Conservation (phyloP, 306 rosid genomes). For the Cicer bijugum region DNA sequence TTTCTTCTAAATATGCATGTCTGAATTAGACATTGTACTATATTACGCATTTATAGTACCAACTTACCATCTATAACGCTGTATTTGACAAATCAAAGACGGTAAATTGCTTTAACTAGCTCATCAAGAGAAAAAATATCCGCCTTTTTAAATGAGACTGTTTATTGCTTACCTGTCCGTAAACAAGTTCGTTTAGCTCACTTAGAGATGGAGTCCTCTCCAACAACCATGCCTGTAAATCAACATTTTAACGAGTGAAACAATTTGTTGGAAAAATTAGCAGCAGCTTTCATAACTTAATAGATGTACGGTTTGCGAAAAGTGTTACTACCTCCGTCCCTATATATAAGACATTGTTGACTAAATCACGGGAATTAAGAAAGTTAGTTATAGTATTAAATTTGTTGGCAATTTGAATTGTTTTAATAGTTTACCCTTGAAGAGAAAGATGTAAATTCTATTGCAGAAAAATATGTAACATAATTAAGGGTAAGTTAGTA, state of each 20-base stretch:
- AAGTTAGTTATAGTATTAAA: too few relatives aligned
- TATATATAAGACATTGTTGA: too few relatives aligned
- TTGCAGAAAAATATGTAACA: too few relatives aligned
- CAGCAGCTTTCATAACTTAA: slow-evolving; percentile 12
- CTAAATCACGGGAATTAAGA: too few relatives aligned
- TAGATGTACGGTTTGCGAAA: slow-evolving; percentile 16
- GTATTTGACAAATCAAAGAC: slow-evolving; percentile 44
- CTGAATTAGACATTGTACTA: not conserved
- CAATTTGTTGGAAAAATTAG: slow-evolving; percentile 25
- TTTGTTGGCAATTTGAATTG: too few relatives aligned
- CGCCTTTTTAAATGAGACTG: slow-evolving; percentile 30
- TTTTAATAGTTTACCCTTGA: too few relatives aligned
- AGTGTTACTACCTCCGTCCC: slow-evolving; percentile 1
- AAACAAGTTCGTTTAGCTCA: slow-evolving; percentile 87
- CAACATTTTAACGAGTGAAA: slow-evolving; percentile 50
- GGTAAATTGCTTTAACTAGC: slow-evolving; percentile 24
- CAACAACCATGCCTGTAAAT: slow-evolving; percentile 75
- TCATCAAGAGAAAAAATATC: slow-evolving; percentile 28
- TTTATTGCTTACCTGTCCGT: slow-evolving; percentile 76
- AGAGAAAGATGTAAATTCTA: too few relatives aligned
- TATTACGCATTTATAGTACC: not conserved
- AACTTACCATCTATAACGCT: slow-evolving; percentile 14
- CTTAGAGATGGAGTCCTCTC: slow-evolving; percentile 95
- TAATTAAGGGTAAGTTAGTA: too few relatives aligned
- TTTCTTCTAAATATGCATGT: not conserved